Evolutionary conservation across 2,329 filamentous ascomycete species (phyloP), one percentile per base, ranked within the genome.

Genomic region (Ophioceras dolichostomum): DNA sequence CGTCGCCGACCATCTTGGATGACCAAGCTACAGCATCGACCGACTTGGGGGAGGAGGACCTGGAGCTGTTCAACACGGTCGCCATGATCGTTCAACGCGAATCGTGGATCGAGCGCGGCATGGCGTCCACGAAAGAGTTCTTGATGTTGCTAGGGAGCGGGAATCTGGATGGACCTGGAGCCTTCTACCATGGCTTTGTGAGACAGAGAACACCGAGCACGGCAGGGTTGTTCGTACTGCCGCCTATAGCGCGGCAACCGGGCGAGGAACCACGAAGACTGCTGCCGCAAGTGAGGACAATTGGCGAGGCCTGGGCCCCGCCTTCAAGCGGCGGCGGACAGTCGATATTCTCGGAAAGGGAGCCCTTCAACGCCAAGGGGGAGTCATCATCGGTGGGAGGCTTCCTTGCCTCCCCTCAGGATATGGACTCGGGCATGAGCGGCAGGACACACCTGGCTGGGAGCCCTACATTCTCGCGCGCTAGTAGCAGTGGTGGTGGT

Each of bases 41-140:
- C 3, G 60, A 61, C 5, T 44, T 70, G 39, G 56, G 58, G n/a
- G 57, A 59, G 3, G 63, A 64, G 5, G 68, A 73, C 39, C 57
- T 58, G 13, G 57, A 58, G 8, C 47, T 70, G 8, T 54, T 68
- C 39, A 56, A 56, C 26, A 59, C 58, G 4, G 54, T 66, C 1
- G 55, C 61, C n/a, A 56, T 56, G 27, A 56, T 70, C n/a, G 54
- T 71, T 34, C 60, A 62, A 30, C 60, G 62, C 37, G 59, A 63
- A 8, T 54, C 59, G 2, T 76, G 71, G 71, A 41, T 50, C 7
- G 48, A 63, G 7, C 59, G 60, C 32, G 60, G 62, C 8, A 64
- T 73, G 9, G 46, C 49, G 9, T 67, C 67, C 4, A 65, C 62
- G 6, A 59, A 57, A 29, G 66, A 71, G 14, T 75, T 73, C 35